Evolutionary conservation across 2,329 filamentous ascomycete genomes (phyloP), one percentile per base, ranked within the genome.

Genomic region (Trichoderma simmonsii): DNA sequence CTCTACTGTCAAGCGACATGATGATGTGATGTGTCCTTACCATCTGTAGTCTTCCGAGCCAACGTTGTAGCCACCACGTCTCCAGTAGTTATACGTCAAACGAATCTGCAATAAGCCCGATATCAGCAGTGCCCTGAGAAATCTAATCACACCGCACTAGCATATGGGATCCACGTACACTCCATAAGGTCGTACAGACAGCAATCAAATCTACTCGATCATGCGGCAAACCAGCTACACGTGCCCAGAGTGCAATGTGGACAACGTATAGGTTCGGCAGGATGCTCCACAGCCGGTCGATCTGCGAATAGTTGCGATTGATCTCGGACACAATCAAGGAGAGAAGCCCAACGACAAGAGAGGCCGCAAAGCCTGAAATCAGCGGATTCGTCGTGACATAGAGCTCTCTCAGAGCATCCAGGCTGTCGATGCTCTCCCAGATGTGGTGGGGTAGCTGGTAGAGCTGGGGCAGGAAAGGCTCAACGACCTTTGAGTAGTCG

Each of bases 21-120:
- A 54, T 11, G n/a, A 28, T 14, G 21, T 3, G 24, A 28, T 14
- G 24, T 4, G 24, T 8, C 70, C 78, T 73, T 74, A 83, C 90
- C 96, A 99, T 83, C 96, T 89, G 81, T 99, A 99, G 81, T 99
- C 96, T 82, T 99, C 95, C 18, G 92, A 95, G 48, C 96, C 95
- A 74, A 95, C 86, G 18, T 87, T 85, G 81, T 99, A 99, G 28
- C 96, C 96, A 51, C 96, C 96, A 81, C 93, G 97, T 72, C 96
- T 92, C 91, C 93, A 97, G 84, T 98, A 99, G 83, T 99, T 99
- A 86, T 89, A 98, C 3, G 95, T 98, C 82, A 99, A 85, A 12
- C 96, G 92, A 72, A 84, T 80, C 93, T 94, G 73, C n/a, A 4
- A 36, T 3, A 12, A 9, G 8, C 9, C 9, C 18, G n/a, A 21